Evolutionary conservation across 345 rosid species (phyloP), one percentile per base, ranked within the genome.

Genomic region (Eucalyptus sp.): DNA sequence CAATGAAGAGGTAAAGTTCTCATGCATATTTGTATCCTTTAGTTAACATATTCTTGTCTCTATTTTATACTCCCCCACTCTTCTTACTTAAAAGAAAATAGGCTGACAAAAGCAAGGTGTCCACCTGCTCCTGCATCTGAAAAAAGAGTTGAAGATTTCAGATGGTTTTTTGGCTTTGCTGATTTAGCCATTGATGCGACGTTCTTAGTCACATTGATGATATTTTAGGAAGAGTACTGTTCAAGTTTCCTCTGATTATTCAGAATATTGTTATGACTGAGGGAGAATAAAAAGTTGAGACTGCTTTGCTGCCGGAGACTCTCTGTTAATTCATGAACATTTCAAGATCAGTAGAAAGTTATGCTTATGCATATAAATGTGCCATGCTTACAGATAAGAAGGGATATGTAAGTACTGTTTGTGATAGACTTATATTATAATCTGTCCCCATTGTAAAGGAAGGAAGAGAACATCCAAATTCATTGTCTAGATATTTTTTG

Each of bases 1-100:
- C 92, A 96, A 96, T 91, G 99, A 97, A 91, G 99, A 96, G 99
- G 99, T 97, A 93, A 89, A 88, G 13, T 81, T 89, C 89, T 87
- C 56, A 31, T 64, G 48, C 46, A 83, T 87, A 43, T 81, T 9
- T 62, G 25, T 12, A 56, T 49, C 46, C 81, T 24, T 24, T 20
- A 18, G 87, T 80, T 41, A 25, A 0, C 37, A 58, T 29, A 60
- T 44, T 89, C 33, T 49, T 48, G 8, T 49, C 58, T 89, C 44
- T 4, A 33, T 22, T n/a, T 48, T 27, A 46, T 84, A 44, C 20
- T 84, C 7, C 2, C 2, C 12, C 62, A 10, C 29, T 41, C 48
- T 0, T 76, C 27, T 76, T 76, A 41, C 46, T 1, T 20, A 0
- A 76, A 76, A 37, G 29, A 76, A 76, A 0, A 41, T 37, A 41